phyloP scores from a whole-genome alignment of 2,329 filamentous ascomycete genomes.

The Fusarium sp. region DNA sequence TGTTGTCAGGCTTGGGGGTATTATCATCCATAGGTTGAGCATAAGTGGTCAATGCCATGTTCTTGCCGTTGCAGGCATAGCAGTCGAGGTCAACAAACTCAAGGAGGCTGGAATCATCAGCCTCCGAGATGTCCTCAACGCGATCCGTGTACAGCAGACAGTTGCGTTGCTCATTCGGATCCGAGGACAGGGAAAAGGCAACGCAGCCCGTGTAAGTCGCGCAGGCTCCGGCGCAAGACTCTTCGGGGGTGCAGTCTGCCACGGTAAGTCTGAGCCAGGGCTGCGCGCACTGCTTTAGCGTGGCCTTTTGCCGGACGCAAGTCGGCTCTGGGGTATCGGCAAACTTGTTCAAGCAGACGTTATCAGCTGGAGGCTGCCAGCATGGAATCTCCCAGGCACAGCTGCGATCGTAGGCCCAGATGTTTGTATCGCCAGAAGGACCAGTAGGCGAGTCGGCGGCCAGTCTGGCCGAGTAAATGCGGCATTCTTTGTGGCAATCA shows the following conservation, averaged over 20 bases:
- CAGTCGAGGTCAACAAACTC: conserved; percentile 5
- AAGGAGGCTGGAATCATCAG: neutral
- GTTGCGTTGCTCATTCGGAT: neutral
- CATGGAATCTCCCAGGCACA: conserved; percentile 12
- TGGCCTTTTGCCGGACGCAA: neutral
- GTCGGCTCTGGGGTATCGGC: neutral
- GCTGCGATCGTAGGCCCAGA: conserved; percentile 2
- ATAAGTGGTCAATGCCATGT: conserved; percentile 4
- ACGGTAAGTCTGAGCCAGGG: conserved; percentile 8
- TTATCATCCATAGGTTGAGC: neutral
- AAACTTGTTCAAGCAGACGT: conserved; percentile 5
- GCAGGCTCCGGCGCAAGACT: neutral
- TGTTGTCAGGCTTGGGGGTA: conserved; percentile 1
- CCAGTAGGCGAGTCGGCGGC: neutral
- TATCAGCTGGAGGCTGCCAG: neutral
- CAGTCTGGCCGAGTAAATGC: neutral
- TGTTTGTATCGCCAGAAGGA: neutral
- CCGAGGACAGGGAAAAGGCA: conserved; percentile 1
- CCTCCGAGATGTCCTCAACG: neutral
- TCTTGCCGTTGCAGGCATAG: conserved; percentile 2
- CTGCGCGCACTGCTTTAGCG: conserved; percentile 6
- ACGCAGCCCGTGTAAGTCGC: conserved; percentile 1
- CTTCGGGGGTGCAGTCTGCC: neutral
- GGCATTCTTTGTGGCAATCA: conserved; percentile 7
- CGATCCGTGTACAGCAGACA: conserved; percentile 8